Conservation (phyloP, 148 eudicot species). For the Salicornia ramosissima region DNA sequence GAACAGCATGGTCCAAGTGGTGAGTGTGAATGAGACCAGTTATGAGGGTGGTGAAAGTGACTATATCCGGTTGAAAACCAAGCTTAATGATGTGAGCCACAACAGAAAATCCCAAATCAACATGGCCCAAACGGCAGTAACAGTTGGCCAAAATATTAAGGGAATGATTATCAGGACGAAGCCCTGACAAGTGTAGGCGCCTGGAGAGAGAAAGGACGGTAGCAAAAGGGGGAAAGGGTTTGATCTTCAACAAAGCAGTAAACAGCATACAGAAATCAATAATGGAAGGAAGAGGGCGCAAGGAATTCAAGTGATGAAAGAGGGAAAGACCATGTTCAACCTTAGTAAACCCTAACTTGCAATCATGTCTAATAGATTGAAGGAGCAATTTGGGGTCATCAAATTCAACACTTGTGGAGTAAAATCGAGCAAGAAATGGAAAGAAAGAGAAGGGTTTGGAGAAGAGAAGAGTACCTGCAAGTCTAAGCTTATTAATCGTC, state of each 20-base stretch:
- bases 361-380: background rate
- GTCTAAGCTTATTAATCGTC: no score
- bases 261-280: background rate
- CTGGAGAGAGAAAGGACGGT: conserved; percentile 4
- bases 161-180: conserved; percentile 1
- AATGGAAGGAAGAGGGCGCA: conserved; percentile 5
- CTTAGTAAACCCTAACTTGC: conserved; percentile 12
- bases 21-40: background rate
- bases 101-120: conserved; percentile 2
- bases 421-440: no score
- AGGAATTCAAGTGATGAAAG: background rate
- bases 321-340: background rate
- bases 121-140: background rate
- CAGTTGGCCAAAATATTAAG: conserved; percentile 10
- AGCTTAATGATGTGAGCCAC: background rate
- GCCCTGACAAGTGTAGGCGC: background rate
- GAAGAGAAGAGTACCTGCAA: no score
- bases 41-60: background rate
- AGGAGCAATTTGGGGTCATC: background rate
- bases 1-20: background rate
- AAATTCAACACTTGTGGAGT: no score
- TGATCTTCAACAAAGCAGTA: background rate
- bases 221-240: background rate
- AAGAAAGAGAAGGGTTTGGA: no score
- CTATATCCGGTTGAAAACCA: conserved; percentile 6